Percentiles rank a stretch among this genome's conserved stretches.
Conservation (phyloP, 2,329 filamentous ascomycete species). For the Verticillium zaregamsianum region DNA sequence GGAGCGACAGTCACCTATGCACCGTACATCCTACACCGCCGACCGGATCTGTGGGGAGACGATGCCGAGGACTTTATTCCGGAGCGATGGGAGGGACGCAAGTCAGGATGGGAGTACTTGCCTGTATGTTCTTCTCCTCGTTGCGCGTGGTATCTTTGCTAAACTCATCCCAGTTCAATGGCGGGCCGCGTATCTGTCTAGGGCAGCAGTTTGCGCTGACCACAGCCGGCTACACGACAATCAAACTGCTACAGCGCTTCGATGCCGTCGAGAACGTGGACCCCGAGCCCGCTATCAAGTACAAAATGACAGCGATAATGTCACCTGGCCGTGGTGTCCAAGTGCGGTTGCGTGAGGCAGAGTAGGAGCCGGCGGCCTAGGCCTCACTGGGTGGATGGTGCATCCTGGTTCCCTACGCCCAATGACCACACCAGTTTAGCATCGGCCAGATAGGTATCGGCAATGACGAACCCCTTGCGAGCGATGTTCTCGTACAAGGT, state of each 20-base stretch:
- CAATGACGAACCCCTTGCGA: not conserved
- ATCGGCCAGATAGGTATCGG: not conserved
- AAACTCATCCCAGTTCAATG: constrained; percentile 21
- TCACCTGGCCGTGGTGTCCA: not conserved
- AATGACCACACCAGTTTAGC: not conserved
- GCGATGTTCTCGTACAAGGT: not conserved
- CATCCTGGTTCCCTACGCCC: not conserved
- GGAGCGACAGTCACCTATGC: constrained; percentile 19
- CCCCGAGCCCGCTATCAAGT: not conserved
- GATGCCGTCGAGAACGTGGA: constrained; percentile 10
- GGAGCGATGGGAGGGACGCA: constrained; percentile 30
- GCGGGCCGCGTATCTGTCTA: constrained; percentile 29
- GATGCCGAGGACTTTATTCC: constrained; percentile 31
- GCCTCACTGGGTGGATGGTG: not conserved
- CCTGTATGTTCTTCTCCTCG: constrained; percentile 8
- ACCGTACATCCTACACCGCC: constrained; percentile 25
- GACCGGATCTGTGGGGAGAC: constrained; percentile 28
- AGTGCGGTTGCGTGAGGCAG: not conserved
- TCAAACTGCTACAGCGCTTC: constrained; percentile 18
- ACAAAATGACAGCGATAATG: not conserved
- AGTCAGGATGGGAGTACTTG: constrained; percentile 26
- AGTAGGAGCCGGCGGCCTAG: not conserved
- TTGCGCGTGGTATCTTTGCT: not conserved
- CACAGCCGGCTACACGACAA: constrained; percentile 18
- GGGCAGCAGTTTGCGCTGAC: constrained; percentile 27